Conservation (phyloP, 2,329 filamentous ascomycete species). For the Didymella lethalis region DNA sequence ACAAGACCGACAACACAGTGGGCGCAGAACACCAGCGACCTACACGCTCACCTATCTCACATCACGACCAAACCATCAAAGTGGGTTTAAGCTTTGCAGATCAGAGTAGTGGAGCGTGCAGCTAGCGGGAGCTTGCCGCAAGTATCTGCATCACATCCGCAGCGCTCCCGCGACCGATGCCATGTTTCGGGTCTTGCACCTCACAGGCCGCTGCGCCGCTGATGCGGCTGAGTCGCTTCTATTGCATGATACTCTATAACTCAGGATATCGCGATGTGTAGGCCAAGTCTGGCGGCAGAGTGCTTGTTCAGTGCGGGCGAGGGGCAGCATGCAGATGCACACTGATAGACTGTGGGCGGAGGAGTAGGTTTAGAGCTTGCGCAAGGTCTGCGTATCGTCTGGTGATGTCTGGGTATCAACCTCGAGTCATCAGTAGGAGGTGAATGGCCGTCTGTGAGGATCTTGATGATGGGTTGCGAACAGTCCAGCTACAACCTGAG, state of each 20-base stretch:
- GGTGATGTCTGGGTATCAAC: background rate
- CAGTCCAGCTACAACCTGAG: background rate
- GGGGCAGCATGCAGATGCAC: background rate
- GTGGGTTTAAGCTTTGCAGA: conserved; percentile 28
- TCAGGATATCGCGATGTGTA: too few relatives aligned
- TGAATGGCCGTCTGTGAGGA: background rate
- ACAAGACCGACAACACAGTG: too few relatives aligned
- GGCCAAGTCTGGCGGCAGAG: too few relatives aligned
- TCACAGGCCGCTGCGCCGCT: background rate
- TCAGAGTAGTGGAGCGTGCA: conserved; percentile 19
- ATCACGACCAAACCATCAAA: conserved; percentile 5
- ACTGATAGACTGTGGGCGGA: conserved; percentile 3
- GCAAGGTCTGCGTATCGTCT: background rate
- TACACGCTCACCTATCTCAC: background rate
- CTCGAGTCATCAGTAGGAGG: background rate
- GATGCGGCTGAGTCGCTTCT: too few relatives aligned
- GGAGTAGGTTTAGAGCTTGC: background rate
- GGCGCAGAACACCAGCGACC: background rate
- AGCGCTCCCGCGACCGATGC: conserved; percentile 15
- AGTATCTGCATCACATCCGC: conserved; percentile 22
- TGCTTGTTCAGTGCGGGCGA: too few relatives aligned
- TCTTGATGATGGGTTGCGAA: background rate
- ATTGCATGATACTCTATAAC: too few relatives aligned
- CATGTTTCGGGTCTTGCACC: conserved; percentile 4
- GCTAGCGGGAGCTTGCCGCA: conserved; percentile 32